Percentiles rank a stretch among this genome's conserved stretches.
phyloP scores from a whole-genome alignment of 2,329 filamentous ascomycete species.

The Stemphylium vesicarium region DNA sequence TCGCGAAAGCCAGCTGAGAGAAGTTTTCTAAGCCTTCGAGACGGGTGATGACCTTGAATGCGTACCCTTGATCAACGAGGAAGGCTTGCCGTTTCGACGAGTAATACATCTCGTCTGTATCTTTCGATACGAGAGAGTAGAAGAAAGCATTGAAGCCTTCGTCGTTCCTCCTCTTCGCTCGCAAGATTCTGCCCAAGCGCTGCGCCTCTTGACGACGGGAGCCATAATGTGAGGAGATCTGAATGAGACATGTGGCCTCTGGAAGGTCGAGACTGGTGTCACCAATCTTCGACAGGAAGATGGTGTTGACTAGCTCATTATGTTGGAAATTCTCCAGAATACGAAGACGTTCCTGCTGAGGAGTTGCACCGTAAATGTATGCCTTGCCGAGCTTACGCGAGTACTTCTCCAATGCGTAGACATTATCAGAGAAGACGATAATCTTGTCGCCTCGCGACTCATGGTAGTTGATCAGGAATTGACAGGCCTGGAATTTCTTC shows the following conservation, averaged over 20 bases:
- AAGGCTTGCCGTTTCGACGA: conserved; percentile 97
- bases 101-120: conserved; percentile 98
- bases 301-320: conserved; percentile 85
- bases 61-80: conserved; percentile 96
- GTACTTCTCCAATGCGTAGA: conserved; percentile 88
- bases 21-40: conserved; percentile 88
- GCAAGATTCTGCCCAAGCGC: conserved; percentile 86
- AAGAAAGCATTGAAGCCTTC: conserved; percentile 99
- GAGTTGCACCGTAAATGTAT: conserved; percentile 89
- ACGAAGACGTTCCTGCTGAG: conserved; percentile 81
- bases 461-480: conserved; percentile 98
- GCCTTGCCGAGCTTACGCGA: conserved; percentile 83
- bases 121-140: conserved; percentile 95
- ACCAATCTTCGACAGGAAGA: conserved; percentile 96
- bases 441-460: conserved; percentile 95
- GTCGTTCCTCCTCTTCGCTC: conserved; percentile 94
- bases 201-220: conserved; percentile 97
- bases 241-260: conserved; percentile 94
- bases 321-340: conserved; percentile 96
- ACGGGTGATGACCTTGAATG: conserved; percentile 98
- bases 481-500: conserved; percentile 93
- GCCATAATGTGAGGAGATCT: conserved; percentile 97
- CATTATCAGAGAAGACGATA: conserved; percentile 97
- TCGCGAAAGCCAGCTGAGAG: conserved; percentile 78
- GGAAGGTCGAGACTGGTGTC: conserved; percentile 97